phyloP scores from a whole-genome alignment of 108 stramenopile species.

The Mediolabrus comicus region DNA sequence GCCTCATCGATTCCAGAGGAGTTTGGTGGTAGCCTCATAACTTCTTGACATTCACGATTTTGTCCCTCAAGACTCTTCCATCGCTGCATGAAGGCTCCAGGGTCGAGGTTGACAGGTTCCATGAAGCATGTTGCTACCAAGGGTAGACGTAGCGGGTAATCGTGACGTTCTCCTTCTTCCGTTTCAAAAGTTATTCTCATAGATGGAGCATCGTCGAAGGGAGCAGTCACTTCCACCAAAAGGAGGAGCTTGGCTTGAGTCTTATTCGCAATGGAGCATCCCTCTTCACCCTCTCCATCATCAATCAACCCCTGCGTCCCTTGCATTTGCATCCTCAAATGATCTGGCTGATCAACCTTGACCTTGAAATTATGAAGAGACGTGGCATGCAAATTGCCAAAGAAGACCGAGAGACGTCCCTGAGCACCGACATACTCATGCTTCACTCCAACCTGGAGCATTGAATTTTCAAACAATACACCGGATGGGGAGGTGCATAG shows the following conservation, averaged over 20 bases:
- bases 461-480: conserved; percentile 85
- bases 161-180: conserved; percentile 75
- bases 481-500: conserved; percentile 83
- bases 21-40: conserved; percentile 83
- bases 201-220: conserved; percentile 90
- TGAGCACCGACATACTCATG: conserved; percentile 90
- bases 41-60: conserved; percentile 90
- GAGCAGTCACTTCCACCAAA: conserved; percentile 82
- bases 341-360: conserved; percentile 72
- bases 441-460: conserved; percentile 87
- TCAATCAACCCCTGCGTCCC: conserved; percentile 83
- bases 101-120: conserved; percentile 86
- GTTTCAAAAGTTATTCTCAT: conserved; percentile 87
- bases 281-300: conserved; percentile 64
- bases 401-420: conserved; percentile 89
- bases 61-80: conserved; percentile 91
- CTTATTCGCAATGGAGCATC: conserved; percentile 81
- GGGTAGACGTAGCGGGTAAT: conserved; percentile 86
- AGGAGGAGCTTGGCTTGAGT: conserved; percentile 86
- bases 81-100: conserved; percentile 86
- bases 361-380: conserved; percentile 74
- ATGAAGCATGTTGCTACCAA: conserved; percentile 93
- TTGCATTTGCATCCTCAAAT: conserved; percentile 85
- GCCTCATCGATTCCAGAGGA: conserved; percentile 75
- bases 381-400: conserved; percentile 77